Conservation (phyloP, 371 early-diverging fungal species). For the Rhizopus delemar region DNA sequence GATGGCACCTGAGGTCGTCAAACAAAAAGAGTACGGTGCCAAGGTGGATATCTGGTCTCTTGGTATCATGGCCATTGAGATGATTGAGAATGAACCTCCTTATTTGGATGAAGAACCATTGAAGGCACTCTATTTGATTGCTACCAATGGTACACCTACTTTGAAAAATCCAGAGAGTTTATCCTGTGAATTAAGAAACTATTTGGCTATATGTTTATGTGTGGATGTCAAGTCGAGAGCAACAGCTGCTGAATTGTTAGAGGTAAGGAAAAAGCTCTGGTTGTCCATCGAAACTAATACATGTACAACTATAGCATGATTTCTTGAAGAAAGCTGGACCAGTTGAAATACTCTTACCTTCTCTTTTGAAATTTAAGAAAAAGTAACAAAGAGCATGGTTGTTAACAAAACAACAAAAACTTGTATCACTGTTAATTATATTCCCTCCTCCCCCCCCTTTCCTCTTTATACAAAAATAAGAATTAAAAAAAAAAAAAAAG, state of each 20-base stretch:
- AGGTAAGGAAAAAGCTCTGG: conserved; percentile 30
- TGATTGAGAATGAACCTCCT: conserved; percentile 97
- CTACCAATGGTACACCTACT: conserved; percentile 95
- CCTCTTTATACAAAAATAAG: neutral
- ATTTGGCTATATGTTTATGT: conserved; percentile 84
- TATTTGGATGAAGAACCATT: conserved; percentile 94
- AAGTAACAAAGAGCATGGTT: conserved; percentile 11
- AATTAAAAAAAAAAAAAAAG: neutral
- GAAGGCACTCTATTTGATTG: conserved; percentile 93
- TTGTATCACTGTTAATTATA: neutral
- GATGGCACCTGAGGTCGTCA: conserved; percentile 94
- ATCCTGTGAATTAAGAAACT: conserved; percentile 77
- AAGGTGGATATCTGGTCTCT: conserved; percentile 93
- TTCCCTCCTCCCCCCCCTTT: neutral
- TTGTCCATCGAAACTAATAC: neutral
- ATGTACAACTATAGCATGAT: conserved; percentile 30
- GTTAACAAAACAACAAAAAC: neutral
- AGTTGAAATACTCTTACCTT: conserved; percentile 29
- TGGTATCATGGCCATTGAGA: conserved; percentile 96
- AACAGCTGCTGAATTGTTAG: conserved; percentile 76
- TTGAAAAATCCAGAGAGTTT: conserved; percentile 83
- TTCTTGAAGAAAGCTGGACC: conserved; percentile 46
- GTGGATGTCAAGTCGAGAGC: conserved; percentile 91
- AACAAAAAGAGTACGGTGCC: conserved; percentile 84
- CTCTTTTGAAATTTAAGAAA: conserved; percentile 29